These are phyloP conservation scores for Nigrospora osmanthi DNA, from an alignment of 2,329 filamentous ascomycete species.

Conservation along the genomic window DNA sequence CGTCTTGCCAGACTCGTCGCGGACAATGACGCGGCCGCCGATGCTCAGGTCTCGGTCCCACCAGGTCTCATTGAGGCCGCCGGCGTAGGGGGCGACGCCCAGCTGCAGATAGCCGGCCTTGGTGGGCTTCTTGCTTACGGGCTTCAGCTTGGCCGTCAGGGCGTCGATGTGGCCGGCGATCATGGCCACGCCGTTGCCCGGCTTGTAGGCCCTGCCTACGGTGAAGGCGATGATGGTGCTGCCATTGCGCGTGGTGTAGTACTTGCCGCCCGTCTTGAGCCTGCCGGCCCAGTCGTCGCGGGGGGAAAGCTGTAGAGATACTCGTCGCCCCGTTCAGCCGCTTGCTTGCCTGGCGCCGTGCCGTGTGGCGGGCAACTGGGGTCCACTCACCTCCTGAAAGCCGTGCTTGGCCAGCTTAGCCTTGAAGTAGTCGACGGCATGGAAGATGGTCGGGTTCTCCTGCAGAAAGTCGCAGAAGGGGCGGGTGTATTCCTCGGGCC, in stretches of 20 bases:
- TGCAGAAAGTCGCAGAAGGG: conserved; percentile 85
- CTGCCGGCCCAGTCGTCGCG: conserved; percentile 69
- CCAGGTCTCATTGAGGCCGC: conserved; percentile 82
- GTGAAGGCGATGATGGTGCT: conserved; percentile 80
- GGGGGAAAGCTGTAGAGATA: conserved; percentile 53
- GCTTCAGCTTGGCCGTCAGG: conserved; percentile 84
- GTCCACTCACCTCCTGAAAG: conserved; percentile 55
- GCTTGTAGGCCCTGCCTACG: conserved; percentile 71
- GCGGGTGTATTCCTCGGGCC: conserved; percentile 63
- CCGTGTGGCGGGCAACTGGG: not conserved
- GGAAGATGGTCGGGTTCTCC: conserved; percentile 88
- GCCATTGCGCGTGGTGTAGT: conserved; percentile 80
- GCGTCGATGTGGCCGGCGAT: conserved; percentile 91
- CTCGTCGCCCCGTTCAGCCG: not conserved
- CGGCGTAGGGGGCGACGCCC: conserved; percentile 88
- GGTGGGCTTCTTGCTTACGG: conserved; percentile 75
- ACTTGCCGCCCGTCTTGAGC: conserved; percentile 75
- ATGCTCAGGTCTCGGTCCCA: conserved; percentile 94
- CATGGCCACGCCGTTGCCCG: conserved; percentile 81
- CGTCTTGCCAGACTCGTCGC: conserved; percentile 70
- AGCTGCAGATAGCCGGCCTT: conserved; percentile 84
- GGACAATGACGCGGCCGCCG: conserved; percentile 81
- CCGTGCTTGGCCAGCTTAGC: conserved; percentile 63
- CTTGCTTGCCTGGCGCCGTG: not conserved
- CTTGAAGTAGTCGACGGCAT: conserved; percentile 75